Evolutionary conservation across 345 rosid genomes (phyloP).

Genomic region (Bruguiera parviflora): DNA sequence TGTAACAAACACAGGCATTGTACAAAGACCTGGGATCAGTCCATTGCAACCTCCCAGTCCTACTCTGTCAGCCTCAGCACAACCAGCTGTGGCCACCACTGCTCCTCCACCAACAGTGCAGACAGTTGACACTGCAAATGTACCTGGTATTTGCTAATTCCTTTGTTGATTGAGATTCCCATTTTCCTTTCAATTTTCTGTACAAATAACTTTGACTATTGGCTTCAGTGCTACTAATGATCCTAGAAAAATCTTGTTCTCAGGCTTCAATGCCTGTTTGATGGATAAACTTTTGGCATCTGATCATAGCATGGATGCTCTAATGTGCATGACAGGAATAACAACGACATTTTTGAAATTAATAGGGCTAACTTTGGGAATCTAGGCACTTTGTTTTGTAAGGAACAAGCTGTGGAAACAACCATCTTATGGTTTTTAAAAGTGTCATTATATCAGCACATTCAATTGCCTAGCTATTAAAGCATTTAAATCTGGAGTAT

Average conservation of each 20-base stretch:
- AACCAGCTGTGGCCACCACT: conserved; percentile 58
- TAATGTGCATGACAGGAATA: neutral
- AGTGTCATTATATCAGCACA: neutral
- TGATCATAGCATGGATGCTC: neutral
- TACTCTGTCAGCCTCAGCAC: conserved; percentile 48
- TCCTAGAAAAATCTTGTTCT: neutral
- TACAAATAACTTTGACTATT: neutral
- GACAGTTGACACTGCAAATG: conserved; percentile 80
- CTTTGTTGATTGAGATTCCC: neutral
- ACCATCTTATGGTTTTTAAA: neutral
- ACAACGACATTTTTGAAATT: too few relatives aligned
- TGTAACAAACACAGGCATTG: conserved; percentile 45
- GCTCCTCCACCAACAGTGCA: conserved; percentile 89
- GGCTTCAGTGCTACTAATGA: neutral
- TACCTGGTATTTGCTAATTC: conserved; percentile 52
- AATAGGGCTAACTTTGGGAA: too few relatives aligned
- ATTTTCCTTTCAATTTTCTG: neutral
- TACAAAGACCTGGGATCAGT: conserved; percentile 64
- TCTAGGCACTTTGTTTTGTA: too few relatives aligned
- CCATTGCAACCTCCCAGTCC: conserved; percentile 71
- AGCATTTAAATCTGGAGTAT: neutral
- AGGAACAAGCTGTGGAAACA: too few relatives aligned
- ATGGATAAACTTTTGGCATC: neutral
- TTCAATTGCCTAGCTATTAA: neutral
- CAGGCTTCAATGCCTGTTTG: neutral